A percentile compares a stretch with the other conserved stretches of the same genome.
Evolutionary conservation across 73 alveolate species (phyloP).

Genomic region (Uronychia binucleata): DNA sequence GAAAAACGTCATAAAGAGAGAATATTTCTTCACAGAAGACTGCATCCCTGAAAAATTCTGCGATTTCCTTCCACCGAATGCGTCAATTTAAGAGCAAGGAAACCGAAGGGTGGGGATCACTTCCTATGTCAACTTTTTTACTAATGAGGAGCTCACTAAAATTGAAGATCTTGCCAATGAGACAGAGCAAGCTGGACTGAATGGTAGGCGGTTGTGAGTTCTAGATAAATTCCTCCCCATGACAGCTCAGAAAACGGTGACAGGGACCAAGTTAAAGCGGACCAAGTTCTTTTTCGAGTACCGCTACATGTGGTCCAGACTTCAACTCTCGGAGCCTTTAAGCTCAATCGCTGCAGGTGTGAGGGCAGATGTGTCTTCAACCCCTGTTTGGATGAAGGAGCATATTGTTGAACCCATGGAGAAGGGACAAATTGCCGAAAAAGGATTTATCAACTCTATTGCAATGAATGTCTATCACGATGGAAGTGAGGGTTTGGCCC

Average conservation of each 20-base stretch:
- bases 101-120: slow-evolving; percentile 68
- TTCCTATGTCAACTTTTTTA: slow-evolving; percentile 67
- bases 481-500: slow-evolving; percentile 91
- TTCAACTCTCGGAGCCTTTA: slow-evolving; percentile 74
- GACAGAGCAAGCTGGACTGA: slow-evolving; percentile 63
- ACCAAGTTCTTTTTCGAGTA: slow-evolving; percentile 89
- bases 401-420: slow-evolving; percentile 56
- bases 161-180: slow-evolving; percentile 64
- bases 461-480: slow-evolving; percentile 88
- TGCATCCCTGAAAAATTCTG: slow-evolving; percentile 70
- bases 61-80: slow-evolving; percentile 31
- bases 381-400: slow-evolving; percentile 82
- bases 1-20: slow-evolving; percentile 45
- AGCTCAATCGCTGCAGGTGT: slow-evolving; percentile 91
- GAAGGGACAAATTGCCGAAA: slow-evolving; percentile 49
- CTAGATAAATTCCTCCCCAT: slow-evolving; percentile 59
- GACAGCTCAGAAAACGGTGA: slow-evolving; percentile 80
- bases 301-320: slow-evolving; percentile 87
- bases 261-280: slow-evolving; percentile 66
- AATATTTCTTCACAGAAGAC: slow-evolving; percentile 64
- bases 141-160: slow-evolving; percentile 66
- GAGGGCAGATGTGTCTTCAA: slow-evolving; percentile 76
- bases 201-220: slow-evolving; percentile 28
- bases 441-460: slow-evolving; percentile 78
- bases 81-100: background rate